These are phyloP conservation scores for Przewalskia tangutica DNA, from an alignment of 257 asterid genomes.

Conservation along the genomic window DNA sequence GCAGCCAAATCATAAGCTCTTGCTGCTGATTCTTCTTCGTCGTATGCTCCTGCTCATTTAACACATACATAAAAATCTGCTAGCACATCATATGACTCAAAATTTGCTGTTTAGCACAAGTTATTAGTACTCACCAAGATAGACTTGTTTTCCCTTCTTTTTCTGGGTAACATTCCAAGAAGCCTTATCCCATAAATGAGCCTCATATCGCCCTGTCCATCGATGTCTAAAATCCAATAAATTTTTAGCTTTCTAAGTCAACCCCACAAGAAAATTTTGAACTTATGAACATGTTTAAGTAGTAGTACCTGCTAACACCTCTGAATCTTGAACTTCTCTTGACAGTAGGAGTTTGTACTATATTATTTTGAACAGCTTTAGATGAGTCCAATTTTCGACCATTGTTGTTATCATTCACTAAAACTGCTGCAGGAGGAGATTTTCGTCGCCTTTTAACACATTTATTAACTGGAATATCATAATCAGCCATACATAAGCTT, in stretches of 20 bases:
- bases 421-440: conserved; percentile 16
- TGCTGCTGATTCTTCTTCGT: conserved; percentile 50
- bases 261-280: neutral
- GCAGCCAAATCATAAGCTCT: conserved; percentile 53
- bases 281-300: neutral
- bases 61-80: neutral
- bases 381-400: conserved; percentile 13
- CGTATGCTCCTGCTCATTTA: conserved; percentile 35
- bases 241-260: neutral
- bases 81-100: neutral
- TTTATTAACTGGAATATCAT: conserved; percentile 14
- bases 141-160: conserved; percentile 65
- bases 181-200: conserved; percentile 63
- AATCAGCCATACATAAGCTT: conserved; percentile 17
- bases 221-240: conserved; percentile 29
- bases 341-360: conserved; percentile 11
- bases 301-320: conserved; percentile 36
- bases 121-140: conserved; percentile 52
- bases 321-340: conserved; percentile 83
- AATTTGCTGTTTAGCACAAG: neutral
- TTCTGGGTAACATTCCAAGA: conserved; percentile 54
- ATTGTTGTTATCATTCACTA: neutral
- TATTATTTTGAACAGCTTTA: conserved; percentile 14
- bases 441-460: conserved; percentile 48
- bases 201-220: conserved; percentile 57